Percentiles rank a stretch among this genome's conserved stretches.
Evolutionary conservation across 805 yeast species (phyloP).

Genomic region (Schwanniomyces polymorphus): DNA sequence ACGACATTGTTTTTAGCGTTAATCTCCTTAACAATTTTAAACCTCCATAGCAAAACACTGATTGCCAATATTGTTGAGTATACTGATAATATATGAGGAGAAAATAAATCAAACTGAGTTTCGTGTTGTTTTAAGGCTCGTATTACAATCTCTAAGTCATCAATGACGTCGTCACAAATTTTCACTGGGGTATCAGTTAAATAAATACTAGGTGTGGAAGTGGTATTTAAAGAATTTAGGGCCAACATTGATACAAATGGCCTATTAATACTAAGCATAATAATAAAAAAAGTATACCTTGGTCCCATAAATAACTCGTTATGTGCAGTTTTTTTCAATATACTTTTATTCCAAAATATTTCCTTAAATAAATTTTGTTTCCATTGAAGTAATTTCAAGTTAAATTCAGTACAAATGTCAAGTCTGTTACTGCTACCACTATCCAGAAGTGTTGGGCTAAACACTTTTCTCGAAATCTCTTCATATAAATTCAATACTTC

Average conservation of each 20-base stretch:
- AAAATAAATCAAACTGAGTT: slow-evolving; percentile 3
- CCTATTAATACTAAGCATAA: slow-evolving; percentile 8
- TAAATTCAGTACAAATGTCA: slow-evolving; percentile 2
- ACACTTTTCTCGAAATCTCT: slow-evolving; percentile 6
- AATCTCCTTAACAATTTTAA: not conserved
- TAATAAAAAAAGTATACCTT: slow-evolving; percentile 7
- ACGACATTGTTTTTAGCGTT: not conserved
- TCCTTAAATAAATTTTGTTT: slow-evolving; percentile 3
- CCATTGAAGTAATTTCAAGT: slow-evolving; percentile 7
- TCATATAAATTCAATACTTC: slow-evolving; percentile 7
- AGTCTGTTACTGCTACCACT: slow-evolving; percentile 2
- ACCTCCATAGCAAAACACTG: slow-evolving; percentile 8
- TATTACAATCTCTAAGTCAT: slow-evolving; percentile 8
- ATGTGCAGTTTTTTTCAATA: slow-evolving; percentile 6
- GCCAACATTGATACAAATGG: slow-evolving; percentile 4
- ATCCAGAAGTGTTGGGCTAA: slow-evolving; percentile 1
- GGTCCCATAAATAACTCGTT: slow-evolving; percentile 8
- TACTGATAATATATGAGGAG: slow-evolving; percentile 5
- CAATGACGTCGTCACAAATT: slow-evolving; percentile 10
- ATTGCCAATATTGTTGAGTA: slow-evolving; percentile 5
- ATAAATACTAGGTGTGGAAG: slow-evolving; percentile 4
- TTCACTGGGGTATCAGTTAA: slow-evolving; percentile 3
- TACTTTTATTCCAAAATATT: slow-evolving; percentile 9
- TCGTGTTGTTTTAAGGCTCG: slow-evolving; percentile 2
- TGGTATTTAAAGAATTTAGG: not conserved